Percentiles rank a stretch among this genome's conserved stretches.
These are phyloP conservation scores for Fusarium xylarioides DNA, from an alignment of 2,329 filamentous ascomycete genomes.

Conservation along the genomic window DNA sequence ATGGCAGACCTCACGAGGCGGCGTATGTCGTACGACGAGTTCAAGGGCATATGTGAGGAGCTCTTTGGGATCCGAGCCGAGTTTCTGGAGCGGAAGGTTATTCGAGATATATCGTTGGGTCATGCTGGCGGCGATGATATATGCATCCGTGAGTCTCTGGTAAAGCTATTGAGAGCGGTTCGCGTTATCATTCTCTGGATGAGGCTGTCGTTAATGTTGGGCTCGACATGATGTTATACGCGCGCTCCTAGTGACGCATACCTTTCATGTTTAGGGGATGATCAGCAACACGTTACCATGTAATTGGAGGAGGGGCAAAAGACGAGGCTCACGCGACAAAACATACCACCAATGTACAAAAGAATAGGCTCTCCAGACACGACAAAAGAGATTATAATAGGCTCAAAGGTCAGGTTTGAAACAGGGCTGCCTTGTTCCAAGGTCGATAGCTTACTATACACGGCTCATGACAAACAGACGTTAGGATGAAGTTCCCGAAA, in stretches of 20 bases:
- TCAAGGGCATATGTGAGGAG: slow-evolving; percentile 49
- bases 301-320: slow-evolving; percentile 27
- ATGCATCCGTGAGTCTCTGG: neutral
- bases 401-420: neutral
- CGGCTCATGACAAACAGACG: slow-evolving; percentile 1
- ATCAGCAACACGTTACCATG: slow-evolving; percentile 28
- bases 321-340: slow-evolving; percentile 29
- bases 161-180: neutral
- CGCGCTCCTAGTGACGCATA: slow-evolving; percentile 31
- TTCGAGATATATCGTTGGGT: slow-evolving; percentile 48
- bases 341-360: slow-evolving; percentile 18
- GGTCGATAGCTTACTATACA: neutral
- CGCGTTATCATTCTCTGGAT: slow-evolving; percentile 1
- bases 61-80: slow-evolving; percentile 40
- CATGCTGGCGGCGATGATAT: slow-evolving; percentile 28
- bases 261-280: slow-evolving; percentile 31
- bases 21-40: slow-evolving; percentile 48
- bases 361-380: neutral
- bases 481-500: slow-evolving; percentile 13
- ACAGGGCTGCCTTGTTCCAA: slow-evolving; percentile 16
- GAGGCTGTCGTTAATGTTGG: slow-evolving; percentile 19
- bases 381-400: neutral
- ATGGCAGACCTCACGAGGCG: slow-evolving; percentile 49
- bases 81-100: slow-evolving; percentile 44
- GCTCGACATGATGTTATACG: slow-evolving; percentile 22